Base-by-base conservation (phyloP, 179 eudicot species). In the Silene vulgaris region DNA sequence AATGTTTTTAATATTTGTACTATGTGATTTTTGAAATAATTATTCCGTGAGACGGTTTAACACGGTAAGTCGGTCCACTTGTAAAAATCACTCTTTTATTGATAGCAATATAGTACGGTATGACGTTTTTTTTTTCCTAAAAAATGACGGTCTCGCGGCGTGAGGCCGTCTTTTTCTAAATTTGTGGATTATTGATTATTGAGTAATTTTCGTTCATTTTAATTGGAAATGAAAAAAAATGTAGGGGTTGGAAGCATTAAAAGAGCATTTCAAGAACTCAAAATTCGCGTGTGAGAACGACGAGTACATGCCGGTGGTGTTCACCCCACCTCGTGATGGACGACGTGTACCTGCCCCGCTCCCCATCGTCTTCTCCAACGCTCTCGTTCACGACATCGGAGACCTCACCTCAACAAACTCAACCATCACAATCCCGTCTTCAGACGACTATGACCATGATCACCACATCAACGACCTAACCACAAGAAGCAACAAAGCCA, bases 221-320 rank as follows among this genome's bases (percentile, higher is more conserved):
- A 0, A 40, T 40, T 40, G 48, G 48, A 40, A 40, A 40, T 40
- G 48, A 40, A 3, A 0, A 40, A 40, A 40, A 40, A 40, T 37
- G 2, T 4, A 94, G 98, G 99, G 99, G 0, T 50, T 89, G 84
- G 97, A 95, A 72, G 94, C 96, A 32, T 77, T 95, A 74, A 95
- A 89, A 79, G 99, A 95, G 79, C 99, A 95, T 78, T 95, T 95
- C 90, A 90, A 88, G 87, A 95, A 88, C 87, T 95, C 99, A 8
- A 95, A 92, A 86, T 95, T 95, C 80, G 95, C 96, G 30, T 88
- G 96, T 73, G 90, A 87, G 37, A 85, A 86, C 48, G 97, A 95
- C 71, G 97, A 95, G 79, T 95, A 95, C 82, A 76, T 95, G 76
- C 99, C 98, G 52, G 97, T 95, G 29, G 84, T 90, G 0, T 95